phyloP scores from a whole-genome alignment of 2,329 filamentous ascomycete genomes.

The Penicillium nordicum region DNA sequence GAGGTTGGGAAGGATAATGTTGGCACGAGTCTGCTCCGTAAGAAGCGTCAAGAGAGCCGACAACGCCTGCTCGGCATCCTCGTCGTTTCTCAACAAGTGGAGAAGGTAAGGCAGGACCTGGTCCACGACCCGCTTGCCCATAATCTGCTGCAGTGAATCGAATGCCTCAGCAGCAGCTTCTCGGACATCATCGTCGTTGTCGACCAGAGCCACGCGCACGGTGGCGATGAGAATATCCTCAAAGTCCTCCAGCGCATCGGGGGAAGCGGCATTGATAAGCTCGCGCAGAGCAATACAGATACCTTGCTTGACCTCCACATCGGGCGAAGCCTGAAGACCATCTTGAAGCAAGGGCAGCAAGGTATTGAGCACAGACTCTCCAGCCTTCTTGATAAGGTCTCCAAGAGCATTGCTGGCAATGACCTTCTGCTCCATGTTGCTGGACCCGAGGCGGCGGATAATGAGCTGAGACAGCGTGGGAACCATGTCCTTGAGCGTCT shows the following conservation, averaged over 20 bases:
- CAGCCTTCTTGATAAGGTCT: slow-evolving; percentile 94
- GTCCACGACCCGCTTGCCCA: slow-evolving; percentile 92
- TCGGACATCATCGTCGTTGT: slow-evolving; percentile 82
- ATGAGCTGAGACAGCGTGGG: slow-evolving; percentile 93
- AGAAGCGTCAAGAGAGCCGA: slow-evolving; percentile 89
- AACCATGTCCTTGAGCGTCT: slow-evolving; percentile 89
- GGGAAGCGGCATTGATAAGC: slow-evolving; percentile 82
- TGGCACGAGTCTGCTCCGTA: slow-evolving; percentile 88
- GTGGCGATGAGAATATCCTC: slow-evolving; percentile 94
- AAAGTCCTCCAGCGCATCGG: slow-evolving; percentile 86
- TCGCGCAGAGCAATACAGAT: slow-evolving; percentile 96
- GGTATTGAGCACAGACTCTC: slow-evolving; percentile 84
- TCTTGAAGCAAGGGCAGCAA: slow-evolving; percentile 89
- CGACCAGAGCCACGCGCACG: slow-evolving; percentile 86
- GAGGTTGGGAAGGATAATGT: slow-evolving; percentile 93
- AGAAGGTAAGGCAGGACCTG: slow-evolving; percentile 92
- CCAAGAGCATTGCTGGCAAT: slow-evolving; percentile 96
- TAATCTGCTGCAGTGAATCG: slow-evolving; percentile 85
- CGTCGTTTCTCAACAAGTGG: slow-evolving; percentile 79
- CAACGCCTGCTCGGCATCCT: slow-evolving; percentile 85
- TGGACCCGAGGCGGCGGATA: slow-evolving; percentile 87
- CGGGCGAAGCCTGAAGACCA: slow-evolving; percentile 79
- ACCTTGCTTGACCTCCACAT: slow-evolving; percentile 90
- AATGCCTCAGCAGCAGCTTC: slow-evolving; percentile 97
- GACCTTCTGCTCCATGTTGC: slow-evolving; percentile 97